These are phyloP conservation scores for Rhodotorula graminis DNA, from an alignment of 768 basidiomycete genomes.

Conservation along the genomic window DNA sequence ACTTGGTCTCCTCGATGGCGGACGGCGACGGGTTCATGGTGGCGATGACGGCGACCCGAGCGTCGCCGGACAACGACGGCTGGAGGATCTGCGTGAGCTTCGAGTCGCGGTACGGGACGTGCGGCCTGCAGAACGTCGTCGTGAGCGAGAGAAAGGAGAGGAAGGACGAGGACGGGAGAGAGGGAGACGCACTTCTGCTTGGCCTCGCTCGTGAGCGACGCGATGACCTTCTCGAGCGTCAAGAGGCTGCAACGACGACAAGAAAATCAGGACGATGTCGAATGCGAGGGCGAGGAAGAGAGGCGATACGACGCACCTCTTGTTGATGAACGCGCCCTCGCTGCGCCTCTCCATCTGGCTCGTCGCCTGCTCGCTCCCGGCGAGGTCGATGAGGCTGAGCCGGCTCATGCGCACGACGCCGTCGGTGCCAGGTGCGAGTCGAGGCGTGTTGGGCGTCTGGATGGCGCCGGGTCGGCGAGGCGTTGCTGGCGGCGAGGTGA, in stretches of 20 bases:
- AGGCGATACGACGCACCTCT: slow-evolving; percentile 48
- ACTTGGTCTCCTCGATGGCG: slow-evolving; percentile 77
- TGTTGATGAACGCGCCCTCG: slow-evolving; percentile 95
- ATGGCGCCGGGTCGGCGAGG: background rate
- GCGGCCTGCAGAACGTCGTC: slow-evolving; percentile 56
- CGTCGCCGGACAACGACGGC: slow-evolving; percentile 89
- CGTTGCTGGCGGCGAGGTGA: background rate
- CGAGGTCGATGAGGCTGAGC: slow-evolving; percentile 87
- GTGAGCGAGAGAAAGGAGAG: slow-evolving; percentile 24
- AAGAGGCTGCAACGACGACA: slow-evolving; percentile 52
- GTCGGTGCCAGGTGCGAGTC: slow-evolving; percentile 22
- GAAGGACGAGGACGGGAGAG: slow-evolving; percentile 59
- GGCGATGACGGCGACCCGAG: slow-evolving; percentile 87
- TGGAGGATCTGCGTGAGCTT: slow-evolving; percentile 71
- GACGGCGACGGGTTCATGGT: slow-evolving; percentile 81
- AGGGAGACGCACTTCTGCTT: slow-evolving; percentile 65
- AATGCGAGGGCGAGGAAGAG: background rate
- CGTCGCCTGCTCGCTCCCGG: slow-evolving; percentile 94
- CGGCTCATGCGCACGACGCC: slow-evolving; percentile 37
- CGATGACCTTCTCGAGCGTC: slow-evolving; percentile 87
- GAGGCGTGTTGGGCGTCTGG: slow-evolving; percentile 21
- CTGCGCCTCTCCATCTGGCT: slow-evolving; percentile 87
- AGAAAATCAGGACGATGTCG: slow-evolving; percentile 44
- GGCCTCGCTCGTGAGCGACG: slow-evolving; percentile 64
- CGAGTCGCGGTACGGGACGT: slow-evolving; percentile 94